Evolutionary conservation across 371 early-diverging fungal genomes (phyloP).

Genomic region (Mucor irregularis): DNA sequence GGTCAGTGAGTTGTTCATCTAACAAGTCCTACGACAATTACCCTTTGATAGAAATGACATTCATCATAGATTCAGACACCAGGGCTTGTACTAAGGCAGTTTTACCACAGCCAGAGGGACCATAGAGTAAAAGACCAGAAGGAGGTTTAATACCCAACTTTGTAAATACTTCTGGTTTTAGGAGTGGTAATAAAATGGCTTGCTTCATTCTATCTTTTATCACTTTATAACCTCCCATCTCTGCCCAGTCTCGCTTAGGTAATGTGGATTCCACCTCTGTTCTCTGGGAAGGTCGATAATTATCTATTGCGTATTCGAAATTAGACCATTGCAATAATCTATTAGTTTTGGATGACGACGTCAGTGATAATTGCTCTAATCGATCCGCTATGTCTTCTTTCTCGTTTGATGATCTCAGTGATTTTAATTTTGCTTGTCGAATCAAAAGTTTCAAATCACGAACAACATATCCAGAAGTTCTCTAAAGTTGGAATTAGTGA

Average conservation of each 20-base stretch:
- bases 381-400: slow-evolving; percentile 12
- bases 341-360: neutral
- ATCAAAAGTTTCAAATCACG: slow-evolving; percentile 53
- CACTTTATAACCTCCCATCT: slow-evolving; percentile 53
- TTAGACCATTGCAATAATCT: slow-evolving; percentile 31
- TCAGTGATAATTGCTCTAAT: slow-evolving; percentile 1
- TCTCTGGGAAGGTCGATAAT: slow-evolving; percentile 51
- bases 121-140: slow-evolving; percentile 81
- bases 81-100: slow-evolving; percentile 78
- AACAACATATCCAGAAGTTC: slow-evolving; percentile 66
- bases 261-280: slow-evolving; percentile 49
- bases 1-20: neutral
- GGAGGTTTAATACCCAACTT: slow-evolving; percentile 75
- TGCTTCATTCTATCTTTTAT: slow-evolving; percentile 73
- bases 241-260: slow-evolving; percentile 44
- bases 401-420: slow-evolving; percentile 20
- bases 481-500: slow-evolving; percentile 15
- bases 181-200: slow-evolving; percentile 70
- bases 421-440: slow-evolving; percentile 47
- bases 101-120: slow-evolving; percentile 91
- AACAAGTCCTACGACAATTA: slow-evolving; percentile 25
- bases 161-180: slow-evolving; percentile 60
- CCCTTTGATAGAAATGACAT: slow-evolving; percentile 79
- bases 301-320: slow-evolving; percentile 47
- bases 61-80: slow-evolving; percentile 69